A percentile compares a stretch with the other conserved stretches of the same genome.
Evolutionary conservation across 257 asterid genomes (phyloP).

Genomic region (Solanum tarijense): DNA sequence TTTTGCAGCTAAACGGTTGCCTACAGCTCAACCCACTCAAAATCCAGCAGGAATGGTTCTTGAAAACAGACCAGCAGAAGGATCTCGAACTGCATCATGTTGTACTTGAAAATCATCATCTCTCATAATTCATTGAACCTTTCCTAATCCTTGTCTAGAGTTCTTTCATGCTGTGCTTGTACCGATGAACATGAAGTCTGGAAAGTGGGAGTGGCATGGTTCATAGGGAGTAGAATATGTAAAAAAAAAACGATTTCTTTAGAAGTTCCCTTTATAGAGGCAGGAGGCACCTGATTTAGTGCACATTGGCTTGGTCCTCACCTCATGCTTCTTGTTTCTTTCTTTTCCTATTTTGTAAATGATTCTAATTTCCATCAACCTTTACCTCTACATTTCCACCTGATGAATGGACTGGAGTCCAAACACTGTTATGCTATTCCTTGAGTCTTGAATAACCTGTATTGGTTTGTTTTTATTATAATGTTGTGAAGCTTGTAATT

Average conservation of each 20-base stretch:
- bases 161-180: background rate
- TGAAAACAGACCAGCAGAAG: constrained; percentile 60
- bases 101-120: constrained; percentile 24
- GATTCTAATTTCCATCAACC: background rate
- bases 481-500: background rate
- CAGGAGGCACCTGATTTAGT: background rate
- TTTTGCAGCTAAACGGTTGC: constrained; percentile 58
- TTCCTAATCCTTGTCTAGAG: background rate
- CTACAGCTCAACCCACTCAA: constrained; percentile 61
- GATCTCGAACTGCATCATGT: constrained; percentile 46
- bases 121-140: background rate
- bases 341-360: background rate
- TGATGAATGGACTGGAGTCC: background rate
- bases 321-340: background rate
- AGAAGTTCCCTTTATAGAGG: background rate
- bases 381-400: background rate
- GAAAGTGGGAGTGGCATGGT: background rate
- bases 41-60: constrained; percentile 74
- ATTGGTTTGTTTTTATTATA: background rate
- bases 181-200: background rate
- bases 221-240: background rate
- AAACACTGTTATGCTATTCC: background rate
- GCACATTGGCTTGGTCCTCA: background rate
- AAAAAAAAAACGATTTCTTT: too few species aligned
- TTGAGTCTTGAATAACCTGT: background rate